Evolutionary conservation across 2,329 filamentous ascomycete genomes (phyloP).

Genomic region (Mycogone perniciosa): DNA sequence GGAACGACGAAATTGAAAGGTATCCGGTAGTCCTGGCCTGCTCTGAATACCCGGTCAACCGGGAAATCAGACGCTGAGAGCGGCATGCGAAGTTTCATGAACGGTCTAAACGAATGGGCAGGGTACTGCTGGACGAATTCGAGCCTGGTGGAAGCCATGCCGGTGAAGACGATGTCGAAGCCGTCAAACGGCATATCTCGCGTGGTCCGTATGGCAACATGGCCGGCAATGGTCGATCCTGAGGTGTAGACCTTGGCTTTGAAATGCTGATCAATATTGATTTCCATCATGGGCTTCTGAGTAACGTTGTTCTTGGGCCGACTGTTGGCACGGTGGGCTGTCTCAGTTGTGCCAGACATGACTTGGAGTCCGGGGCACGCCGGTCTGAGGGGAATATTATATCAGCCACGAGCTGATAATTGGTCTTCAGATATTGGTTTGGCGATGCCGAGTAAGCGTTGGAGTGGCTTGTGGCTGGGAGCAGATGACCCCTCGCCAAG

Average conservation of each 20-base stretch:
- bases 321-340: constrained; percentile 6
- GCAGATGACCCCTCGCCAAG: background rate
- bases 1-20: constrained; percentile 57
- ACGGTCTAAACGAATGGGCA: constrained; percentile 43
- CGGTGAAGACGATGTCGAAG: constrained; percentile 48
- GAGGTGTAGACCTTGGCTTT: constrained; percentile 51
- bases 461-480: background rate
- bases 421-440: background rate
- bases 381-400: background rate
- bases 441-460: background rate
- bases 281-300: constrained; percentile 35
- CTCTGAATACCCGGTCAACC: constrained; percentile 39
- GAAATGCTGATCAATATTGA: constrained; percentile 49
- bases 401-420: background rate
- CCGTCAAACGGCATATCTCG: constrained; percentile 44
- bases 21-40: constrained; percentile 42
- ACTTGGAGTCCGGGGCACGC: background rate
- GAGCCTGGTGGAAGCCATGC: constrained; percentile 43
- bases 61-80: constrained; percentile 42
- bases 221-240: constrained; percentile 44
- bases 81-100: constrained; percentile 52
- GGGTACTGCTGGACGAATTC: constrained; percentile 45
- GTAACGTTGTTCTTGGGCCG: constrained; percentile 5
- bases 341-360: constrained; percentile 21
- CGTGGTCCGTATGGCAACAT: constrained; percentile 39